A percentile compares a stretch with the other conserved stretches of the same genome.
Evolutionary conservation across 73 alveolate species (phyloP).

Genomic region (Paramecium caudatum): DNA sequence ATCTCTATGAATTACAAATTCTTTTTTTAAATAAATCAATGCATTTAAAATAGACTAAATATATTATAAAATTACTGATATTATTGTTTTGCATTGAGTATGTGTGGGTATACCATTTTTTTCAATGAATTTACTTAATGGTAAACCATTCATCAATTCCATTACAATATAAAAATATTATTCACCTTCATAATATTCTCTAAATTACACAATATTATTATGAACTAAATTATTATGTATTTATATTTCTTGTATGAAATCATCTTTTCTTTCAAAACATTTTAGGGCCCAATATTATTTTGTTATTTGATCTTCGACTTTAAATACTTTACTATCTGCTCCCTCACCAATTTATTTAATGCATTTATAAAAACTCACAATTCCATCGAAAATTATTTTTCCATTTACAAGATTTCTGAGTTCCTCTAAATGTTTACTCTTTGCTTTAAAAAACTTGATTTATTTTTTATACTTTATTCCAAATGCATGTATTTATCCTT

Average conservation of each 20-base stretch:
- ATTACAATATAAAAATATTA: neutral
- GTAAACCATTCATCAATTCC: neutral
- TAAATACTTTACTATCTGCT: conserved; percentile 54
- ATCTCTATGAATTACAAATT: conserved; percentile 21
- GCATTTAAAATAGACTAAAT: neutral
- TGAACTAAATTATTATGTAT: neutral
- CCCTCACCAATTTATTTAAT: conserved; percentile 9
- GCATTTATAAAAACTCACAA: neutral
- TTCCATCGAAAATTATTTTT: neutral
- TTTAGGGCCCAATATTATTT: neutral
- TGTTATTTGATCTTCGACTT: neutral
- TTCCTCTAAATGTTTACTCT: neutral
- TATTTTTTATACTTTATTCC: conserved; percentile 17
- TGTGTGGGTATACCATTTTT: neutral
- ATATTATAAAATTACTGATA: neutral
- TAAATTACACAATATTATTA: neutral
- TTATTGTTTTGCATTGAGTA: neutral
- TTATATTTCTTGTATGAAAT: neutral
- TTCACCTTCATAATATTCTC: neutral
- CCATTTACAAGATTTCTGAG: neutral
- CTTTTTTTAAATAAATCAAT: neutral
- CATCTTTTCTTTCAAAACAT: neutral
- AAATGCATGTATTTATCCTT: neutral
- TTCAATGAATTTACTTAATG: neutral
- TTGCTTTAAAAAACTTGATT: conserved; percentile 30